phyloP scores from a whole-genome alignment of 352 stramenopile species.

The Chrysophaeum taylorii region DNA sequence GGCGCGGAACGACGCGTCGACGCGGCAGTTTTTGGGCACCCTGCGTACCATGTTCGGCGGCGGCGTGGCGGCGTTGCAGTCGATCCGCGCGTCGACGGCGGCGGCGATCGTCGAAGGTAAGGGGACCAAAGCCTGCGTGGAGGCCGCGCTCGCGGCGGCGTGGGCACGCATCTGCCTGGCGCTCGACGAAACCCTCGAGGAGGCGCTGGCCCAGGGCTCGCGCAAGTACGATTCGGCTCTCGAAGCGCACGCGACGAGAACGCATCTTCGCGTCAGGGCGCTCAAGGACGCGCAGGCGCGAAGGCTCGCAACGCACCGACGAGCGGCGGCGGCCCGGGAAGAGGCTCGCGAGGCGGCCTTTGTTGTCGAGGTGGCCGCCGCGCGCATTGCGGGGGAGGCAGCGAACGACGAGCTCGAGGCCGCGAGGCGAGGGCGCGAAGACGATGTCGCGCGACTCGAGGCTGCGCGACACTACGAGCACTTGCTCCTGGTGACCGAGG shows the following conservation, averaged over 20 bases:
- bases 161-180: not conserved
- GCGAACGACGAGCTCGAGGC: too few species aligned
- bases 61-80: not conserved
- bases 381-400: too few species aligned
- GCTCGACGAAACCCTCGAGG: not conserved
- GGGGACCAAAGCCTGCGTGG: not conserved
- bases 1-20: not conserved
- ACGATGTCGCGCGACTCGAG: too few species aligned
- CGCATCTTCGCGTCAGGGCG: not conserved
- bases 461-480: too few species aligned
- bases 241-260: not conserved
- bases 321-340: not conserved
- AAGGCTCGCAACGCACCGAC: not conserved
- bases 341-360: too few species aligned
- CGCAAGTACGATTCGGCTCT: not conserved
- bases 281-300: not conserved
- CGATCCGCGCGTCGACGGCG: not conserved
- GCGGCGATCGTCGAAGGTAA: not conserved
- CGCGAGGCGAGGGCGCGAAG: too few species aligned
- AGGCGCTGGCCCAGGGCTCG: not conserved
- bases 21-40: not conserved
- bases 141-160: not conserved
- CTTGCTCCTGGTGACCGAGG: not conserved
- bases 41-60: not conserved
- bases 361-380: too few species aligned